phyloP scores from a whole-genome alignment of 2,329 filamentous ascomycete genomes.

The Ophiostoma sp. region DNA sequence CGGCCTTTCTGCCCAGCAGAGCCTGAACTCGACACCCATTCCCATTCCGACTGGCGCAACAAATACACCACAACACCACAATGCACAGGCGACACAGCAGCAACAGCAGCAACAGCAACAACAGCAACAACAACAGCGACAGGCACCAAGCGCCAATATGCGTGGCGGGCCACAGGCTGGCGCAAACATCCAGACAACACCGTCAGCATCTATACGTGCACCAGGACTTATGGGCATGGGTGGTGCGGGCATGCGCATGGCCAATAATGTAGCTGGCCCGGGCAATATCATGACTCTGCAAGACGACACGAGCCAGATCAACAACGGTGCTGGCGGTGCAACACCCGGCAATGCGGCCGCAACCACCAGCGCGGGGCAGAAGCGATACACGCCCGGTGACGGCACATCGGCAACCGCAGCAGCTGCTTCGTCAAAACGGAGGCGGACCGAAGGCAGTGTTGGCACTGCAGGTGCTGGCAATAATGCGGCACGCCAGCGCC shows the following conservation, averaged over 20 bases:
- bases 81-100: conserved; percentile 20
- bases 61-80: conserved; percentile 11
- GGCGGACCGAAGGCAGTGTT: conserved; percentile 33
- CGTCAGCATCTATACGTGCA: neutral
- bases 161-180: neutral
- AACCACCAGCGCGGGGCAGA: conserved; percentile 32
- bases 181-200: neutral
- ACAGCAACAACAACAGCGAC: conserved; percentile 22
- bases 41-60: conserved; percentile 14
- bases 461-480: conserved; percentile 24
- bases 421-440: conserved; percentile 33
- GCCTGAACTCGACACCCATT: neutral
- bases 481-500: conserved; percentile 2
- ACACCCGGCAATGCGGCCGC: conserved; percentile 10
- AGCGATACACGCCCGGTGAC: conserved; percentile 36
- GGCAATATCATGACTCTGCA: conserved; percentile 45
- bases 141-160: neutral
- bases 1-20: conserved; percentile 4
- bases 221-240: neutral
- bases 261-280: neutral
- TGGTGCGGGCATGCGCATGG: neutral
- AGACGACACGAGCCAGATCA: conserved; percentile 39
- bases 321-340: conserved; percentile 4
- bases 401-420: conserved; percentile 17
- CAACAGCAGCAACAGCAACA: conserved; percentile 23